phyloP scores from a whole-genome alignment of 192 early-diverging fungal genomes.

The Dispira simplex region DNA sequence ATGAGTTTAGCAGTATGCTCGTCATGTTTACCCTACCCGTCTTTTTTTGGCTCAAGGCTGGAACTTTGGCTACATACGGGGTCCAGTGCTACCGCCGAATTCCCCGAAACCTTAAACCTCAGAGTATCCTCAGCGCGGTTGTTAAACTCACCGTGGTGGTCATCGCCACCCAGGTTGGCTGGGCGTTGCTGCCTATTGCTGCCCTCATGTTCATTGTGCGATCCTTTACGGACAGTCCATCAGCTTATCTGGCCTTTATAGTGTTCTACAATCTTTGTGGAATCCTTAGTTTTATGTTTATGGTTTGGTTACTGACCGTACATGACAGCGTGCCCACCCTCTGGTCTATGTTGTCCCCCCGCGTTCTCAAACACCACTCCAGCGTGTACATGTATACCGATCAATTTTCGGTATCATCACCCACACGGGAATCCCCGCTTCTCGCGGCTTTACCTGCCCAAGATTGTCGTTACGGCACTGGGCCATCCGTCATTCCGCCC shows the following conservation, averaged over 20 bases:
- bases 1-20: neutral
- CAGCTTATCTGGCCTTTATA: neutral
- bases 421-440: neutral
- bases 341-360: neutral
- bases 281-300: neutral
- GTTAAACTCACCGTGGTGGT: constrained; percentile 4
- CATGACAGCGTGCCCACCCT: constrained; percentile 4
- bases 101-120: constrained; percentile 1
- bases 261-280: neutral
- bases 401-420: neutral
- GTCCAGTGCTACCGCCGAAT: neutral
- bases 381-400: constrained; percentile 3
- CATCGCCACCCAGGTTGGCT: neutral
- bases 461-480: neutral
- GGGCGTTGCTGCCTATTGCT: neutral
- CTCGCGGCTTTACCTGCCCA: neutral
- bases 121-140: neutral
- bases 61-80: neutral
- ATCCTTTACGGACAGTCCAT: neutral
- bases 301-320: constrained; percentile 1
- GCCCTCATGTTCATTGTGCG: neutral
- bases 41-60: neutral
- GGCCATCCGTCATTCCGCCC: neutral
- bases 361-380: neutral
- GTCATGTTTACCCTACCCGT: neutral